Evolutionary conservation across 164 flowering plant genomes (phyloP).

Genomic region (Nymphaea colorata): DNA sequence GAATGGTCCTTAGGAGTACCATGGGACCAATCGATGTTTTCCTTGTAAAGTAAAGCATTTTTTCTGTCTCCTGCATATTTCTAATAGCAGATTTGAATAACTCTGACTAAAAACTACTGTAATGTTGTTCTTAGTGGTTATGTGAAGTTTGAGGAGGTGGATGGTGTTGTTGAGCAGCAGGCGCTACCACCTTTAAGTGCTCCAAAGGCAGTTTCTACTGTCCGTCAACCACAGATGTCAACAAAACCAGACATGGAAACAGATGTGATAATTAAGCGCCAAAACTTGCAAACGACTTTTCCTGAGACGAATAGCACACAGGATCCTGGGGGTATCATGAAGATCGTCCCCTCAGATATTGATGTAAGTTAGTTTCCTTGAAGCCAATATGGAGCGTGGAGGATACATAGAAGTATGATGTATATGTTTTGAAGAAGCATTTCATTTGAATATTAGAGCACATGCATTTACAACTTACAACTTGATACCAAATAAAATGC

Average conservation of each 20-base stretch:
- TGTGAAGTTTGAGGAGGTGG: slow-evolving; percentile 77
- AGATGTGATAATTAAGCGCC: slow-evolving; percentile 11
- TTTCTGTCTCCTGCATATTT: neutral
- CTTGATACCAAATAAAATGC: neutral
- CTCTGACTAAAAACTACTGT: neutral
- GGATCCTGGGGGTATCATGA: slow-evolving; percentile 85
- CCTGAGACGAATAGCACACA: slow-evolving; percentile 46
- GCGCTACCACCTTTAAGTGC: slow-evolving; percentile 25
- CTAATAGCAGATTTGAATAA: neutral
- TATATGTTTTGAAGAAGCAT: neutral
- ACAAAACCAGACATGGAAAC: slow-evolving; percentile 32
- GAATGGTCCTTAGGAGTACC: slow-evolving; percentile 87
- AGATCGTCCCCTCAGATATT: slow-evolving; percentile 79
- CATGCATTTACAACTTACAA: neutral
- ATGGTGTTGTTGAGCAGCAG: slow-evolving; percentile 39
- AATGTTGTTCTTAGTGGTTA: slow-evolving; percentile 44
- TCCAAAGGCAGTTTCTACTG: slow-evolving; percentile 27
- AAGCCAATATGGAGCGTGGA: neutral
- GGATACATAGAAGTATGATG: neutral
- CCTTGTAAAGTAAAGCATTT: slow-evolving; percentile 64
- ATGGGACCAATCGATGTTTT: slow-evolving; percentile 97
- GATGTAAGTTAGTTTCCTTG: slow-evolving; percentile 44
- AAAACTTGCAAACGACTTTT: slow-evolving; percentile 27
- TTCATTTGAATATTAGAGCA: neutral
- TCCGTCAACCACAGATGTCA: slow-evolving; percentile 21